A percentile compares a stretch with the other conserved stretches of the same genome.
These are phyloP conservation scores for Tuctoria greenei DNA, from an alignment of 176 grass and related monocot genomes.

Conservation along the genomic window DNA sequence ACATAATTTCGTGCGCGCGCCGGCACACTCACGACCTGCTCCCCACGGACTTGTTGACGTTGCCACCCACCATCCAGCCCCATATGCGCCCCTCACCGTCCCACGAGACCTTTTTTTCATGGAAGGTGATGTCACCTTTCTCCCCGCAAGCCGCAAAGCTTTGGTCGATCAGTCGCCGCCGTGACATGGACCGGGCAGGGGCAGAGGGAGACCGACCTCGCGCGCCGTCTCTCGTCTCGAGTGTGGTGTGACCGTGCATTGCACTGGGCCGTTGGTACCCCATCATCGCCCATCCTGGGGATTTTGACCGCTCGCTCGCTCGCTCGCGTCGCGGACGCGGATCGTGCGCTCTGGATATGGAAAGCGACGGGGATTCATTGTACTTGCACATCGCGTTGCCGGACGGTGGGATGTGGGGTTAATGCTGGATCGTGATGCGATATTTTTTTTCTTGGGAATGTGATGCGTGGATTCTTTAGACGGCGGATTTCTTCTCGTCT, in stretches of 20 bases:
- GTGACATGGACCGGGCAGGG: slow-evolving; percentile 20
- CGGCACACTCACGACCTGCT: not conserved
- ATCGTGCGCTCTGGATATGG: not conserved
- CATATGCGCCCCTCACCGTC: not conserved
- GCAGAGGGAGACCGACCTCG: slow-evolving; percentile 4
- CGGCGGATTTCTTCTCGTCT: not conserved
- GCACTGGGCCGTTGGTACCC: not conserved
- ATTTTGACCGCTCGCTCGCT: slow-evolving; percentile 4
- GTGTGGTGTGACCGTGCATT: slow-evolving; percentile 10
- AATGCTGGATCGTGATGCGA: not conserved
- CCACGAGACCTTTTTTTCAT: not conserved
- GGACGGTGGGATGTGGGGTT: not conserved
- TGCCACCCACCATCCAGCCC: not conserved
- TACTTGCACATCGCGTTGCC: slow-evolving; percentile 21
- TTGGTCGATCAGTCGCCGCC: not conserved
- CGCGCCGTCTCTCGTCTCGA: slow-evolving; percentile 6
- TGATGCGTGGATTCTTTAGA: too few species aligned
- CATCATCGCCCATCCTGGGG: slow-evolving; percentile 5
- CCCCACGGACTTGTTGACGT: not conserved
- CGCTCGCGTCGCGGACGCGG: not conserved
- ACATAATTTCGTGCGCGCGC: slow-evolving; percentile 24
- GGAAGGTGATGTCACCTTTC: not conserved
- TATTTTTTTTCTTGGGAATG: too few species aligned
- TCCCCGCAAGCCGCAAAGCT: not conserved
- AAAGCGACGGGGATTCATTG: slow-evolving; percentile 25